Evolutionary conservation across 2,329 filamentous ascomycete species (phyloP), one percentile per base, ranked within the genome.

Genomic region (Penicillium fuscoglaucum): DNA sequence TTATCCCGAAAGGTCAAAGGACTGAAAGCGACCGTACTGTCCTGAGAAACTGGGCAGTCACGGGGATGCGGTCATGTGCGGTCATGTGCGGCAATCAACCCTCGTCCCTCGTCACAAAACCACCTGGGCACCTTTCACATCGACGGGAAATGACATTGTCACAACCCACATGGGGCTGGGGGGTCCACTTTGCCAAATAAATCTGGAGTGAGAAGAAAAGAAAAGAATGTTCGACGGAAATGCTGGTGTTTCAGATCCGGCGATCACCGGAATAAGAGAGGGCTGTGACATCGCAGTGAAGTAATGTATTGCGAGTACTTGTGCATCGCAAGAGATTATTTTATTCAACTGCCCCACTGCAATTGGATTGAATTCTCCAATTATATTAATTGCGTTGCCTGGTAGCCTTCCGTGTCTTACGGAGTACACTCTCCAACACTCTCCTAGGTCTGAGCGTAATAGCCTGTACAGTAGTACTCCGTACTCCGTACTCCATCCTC

Each of bases 181-280:
- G 48, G 35, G 10, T 12, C 52, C 56, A 45, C 43, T 24, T 26
- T 35, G 29, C 2, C n/a, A 24, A 37, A 41, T 19, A 9, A 49
- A 43, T 43, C 28, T 10, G 55, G 33, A 46, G 31, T 46, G 31
- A 33, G 9, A 33, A 31, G 39, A 58, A 57, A 33, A 26, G 33
- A 26, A n/a, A 51, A 53, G 48, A 54, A 61, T 44, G 37, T 61
- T 59, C 59, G 59, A 48, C 46, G 15, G 39, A 46, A 61, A 59
- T 59, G 61, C 52, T 57, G 44, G 7, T 39, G 35, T 48, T 52
- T 56, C 46, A 35, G 46, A 55, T 58, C 47, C 58, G 53, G 51
- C 55, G 40, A 53, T 54, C 12, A 26, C 26, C 44, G 39, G 43
- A 60, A 43, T 6, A 19, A 21, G 37, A n/a, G 19, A 46, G n/a